phyloP scores from a whole-genome alignment of 257 asterid species.

The Ophiorrhiza pumila region DNA sequence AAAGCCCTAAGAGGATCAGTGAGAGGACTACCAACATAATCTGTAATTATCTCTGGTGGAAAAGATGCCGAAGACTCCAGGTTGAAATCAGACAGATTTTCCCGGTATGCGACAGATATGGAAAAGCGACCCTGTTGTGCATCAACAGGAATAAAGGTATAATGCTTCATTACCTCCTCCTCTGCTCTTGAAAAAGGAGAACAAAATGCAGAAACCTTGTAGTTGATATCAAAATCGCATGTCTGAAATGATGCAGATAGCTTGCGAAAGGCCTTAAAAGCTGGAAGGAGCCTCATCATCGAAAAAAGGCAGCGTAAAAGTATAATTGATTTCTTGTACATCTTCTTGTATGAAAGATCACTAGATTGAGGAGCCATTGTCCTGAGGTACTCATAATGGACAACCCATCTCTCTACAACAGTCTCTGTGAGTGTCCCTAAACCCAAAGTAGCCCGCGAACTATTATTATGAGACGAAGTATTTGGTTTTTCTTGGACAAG shows the following conservation, averaged over 20 bases:
- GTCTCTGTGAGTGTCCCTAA: conserved; percentile 54
- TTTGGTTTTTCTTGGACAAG: conserved; percentile 59
- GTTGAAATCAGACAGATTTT: conserved; percentile 67
- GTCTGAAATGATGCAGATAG: conserved; percentile 51
- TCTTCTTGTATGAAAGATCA: conserved; percentile 69
- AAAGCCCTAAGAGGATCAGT: conserved; percentile 74
- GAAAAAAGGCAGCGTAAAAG: conserved; percentile 68
- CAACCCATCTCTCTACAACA: conserved; percentile 86
- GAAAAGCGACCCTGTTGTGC: conserved; percentile 82
- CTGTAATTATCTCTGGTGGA: conserved; percentile 78
- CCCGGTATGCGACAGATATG: conserved; percentile 72
- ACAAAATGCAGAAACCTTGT: conserved; percentile 70
- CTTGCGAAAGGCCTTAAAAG: conserved; percentile 78
- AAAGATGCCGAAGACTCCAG: conserved; percentile 62
- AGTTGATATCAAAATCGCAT: conserved; percentile 77
- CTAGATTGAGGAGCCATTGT: conserved; percentile 51
- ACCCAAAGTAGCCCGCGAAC: conserved; percentile 27
- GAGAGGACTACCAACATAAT: conserved; percentile 96
- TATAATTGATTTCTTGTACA: conserved; percentile 78
- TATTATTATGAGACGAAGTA: conserved; percentile 36
- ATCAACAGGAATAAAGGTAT: conserved; percentile 70
- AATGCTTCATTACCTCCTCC: conserved; percentile 64
- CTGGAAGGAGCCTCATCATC: conserved; percentile 90
- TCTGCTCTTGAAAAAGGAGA: conserved; percentile 81
- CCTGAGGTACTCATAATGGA: conserved; percentile 68